These are phyloP conservation scores for Eudorina sp. DNA, from an alignment of 139 green algal species.

Conservation along the genomic window DNA sequence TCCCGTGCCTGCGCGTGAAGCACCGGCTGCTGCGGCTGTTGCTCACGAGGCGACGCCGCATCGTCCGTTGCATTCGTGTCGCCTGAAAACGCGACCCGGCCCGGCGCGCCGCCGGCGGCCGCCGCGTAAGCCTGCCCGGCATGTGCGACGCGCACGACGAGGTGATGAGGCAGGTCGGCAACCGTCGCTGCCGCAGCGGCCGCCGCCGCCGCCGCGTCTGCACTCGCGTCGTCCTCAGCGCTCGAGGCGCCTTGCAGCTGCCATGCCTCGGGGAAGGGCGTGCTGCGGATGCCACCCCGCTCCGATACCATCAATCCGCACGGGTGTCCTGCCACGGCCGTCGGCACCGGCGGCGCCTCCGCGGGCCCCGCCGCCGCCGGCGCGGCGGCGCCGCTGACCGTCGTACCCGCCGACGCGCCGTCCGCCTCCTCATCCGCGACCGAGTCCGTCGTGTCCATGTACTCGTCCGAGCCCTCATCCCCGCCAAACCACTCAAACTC, in stretches of 20 bases:
- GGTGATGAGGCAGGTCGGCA: not conserved
- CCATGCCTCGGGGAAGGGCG: not conserved
- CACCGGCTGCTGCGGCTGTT: not conserved
- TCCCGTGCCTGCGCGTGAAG: not conserved
- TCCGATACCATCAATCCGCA: not conserved
- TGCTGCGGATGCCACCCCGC: not conserved
- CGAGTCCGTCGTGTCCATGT: slow-evolving; percentile 10
- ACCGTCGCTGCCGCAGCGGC: not conserved
- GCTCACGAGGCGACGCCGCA: not conserved
- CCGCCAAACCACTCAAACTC: slow-evolving; percentile 30
- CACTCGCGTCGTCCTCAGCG: not conserved
- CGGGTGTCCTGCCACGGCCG: too few relatives aligned
- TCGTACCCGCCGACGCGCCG: not conserved
- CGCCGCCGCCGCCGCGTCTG: not conserved
- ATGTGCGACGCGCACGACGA: not conserved
- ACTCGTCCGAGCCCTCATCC: slow-evolving; percentile 10
- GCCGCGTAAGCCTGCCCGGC: not conserved
- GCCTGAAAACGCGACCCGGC: too few relatives aligned
- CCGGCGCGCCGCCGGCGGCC: too few relatives aligned
- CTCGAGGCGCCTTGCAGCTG: not conserved
- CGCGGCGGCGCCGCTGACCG: not conserved
- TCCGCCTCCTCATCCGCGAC: slow-evolving; percentile 20
- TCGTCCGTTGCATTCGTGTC: too few relatives aligned
- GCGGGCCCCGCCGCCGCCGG: not conserved
- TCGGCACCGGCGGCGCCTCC: too few relatives aligned